Percentiles rank a stretch among this genome's conserved stretches.
These are phyloP conservation scores for Scutellaria baicalensis DNA, from an alignment of 257 asterid species.

Conservation along the genomic window DNA sequence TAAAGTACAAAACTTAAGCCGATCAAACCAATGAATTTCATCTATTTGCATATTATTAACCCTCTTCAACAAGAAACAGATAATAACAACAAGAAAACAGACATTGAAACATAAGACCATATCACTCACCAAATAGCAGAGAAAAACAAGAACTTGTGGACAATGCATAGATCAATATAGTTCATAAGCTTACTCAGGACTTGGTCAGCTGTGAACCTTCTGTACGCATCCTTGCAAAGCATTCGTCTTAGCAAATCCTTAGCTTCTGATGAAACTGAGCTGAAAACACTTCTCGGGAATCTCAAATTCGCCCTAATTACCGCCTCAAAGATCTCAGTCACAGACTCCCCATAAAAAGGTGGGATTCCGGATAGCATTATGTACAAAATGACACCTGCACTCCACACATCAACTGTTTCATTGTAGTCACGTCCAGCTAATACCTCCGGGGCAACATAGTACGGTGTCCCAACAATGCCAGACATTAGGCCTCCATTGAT, in stretches of 20 bases:
- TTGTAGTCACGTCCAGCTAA: constrained; percentile 35
- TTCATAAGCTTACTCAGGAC: constrained; percentile 40
- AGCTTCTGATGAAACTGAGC: constrained; percentile 37
- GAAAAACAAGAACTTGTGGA: not conserved
- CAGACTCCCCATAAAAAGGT: constrained; percentile 53
- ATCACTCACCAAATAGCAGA: not conserved
- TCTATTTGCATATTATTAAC: not conserved
- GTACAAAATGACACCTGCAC: constrained; percentile 52
- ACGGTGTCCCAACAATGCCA: constrained; percentile 52
- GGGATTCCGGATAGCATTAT: constrained; percentile 48
- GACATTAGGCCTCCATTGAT: constrained; percentile 34
- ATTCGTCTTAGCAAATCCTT: constrained; percentile 52
- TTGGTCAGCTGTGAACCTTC: constrained; percentile 49
- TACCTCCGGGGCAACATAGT: constrained; percentile 58
- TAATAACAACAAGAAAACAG: not conserved
- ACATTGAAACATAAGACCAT: not conserved
- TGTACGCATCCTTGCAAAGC: constrained; percentile 43
- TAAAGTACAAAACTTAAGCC: not conserved
- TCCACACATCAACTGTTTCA: constrained; percentile 59
- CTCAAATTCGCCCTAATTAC: constrained; percentile 49
- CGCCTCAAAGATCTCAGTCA: constrained; percentile 35
- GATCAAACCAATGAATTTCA: not conserved
- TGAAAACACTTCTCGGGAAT: constrained; percentile 38
- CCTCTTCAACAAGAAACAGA: not conserved
- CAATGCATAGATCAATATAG: not conserved